These are phyloP conservation scores for Pseudogymnoascus sp. DNA, from an alignment of 2,329 filamentous ascomycete species.

Conservation along the genomic window DNA sequence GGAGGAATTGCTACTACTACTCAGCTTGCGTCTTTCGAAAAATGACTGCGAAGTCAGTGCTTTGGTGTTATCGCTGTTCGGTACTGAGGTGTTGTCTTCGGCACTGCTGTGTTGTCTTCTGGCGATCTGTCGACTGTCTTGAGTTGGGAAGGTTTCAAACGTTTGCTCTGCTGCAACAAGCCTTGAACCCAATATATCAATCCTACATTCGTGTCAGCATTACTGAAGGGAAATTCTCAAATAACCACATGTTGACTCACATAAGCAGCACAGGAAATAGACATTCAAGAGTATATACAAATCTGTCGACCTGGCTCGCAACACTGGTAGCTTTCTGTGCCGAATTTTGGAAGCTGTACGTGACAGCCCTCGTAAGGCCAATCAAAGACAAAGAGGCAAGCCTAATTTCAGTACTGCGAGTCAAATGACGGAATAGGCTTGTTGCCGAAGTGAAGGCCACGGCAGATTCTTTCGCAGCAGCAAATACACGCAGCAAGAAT, in stretches of 20 bases:
- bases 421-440: constrained; percentile 35
- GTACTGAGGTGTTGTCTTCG: background rate
- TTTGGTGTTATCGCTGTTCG: background rate
- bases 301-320: constrained; percentile 36
- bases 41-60: background rate
- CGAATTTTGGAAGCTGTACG: constrained; percentile 35
- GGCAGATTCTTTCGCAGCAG: constrained; percentile 28
- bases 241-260: constrained; percentile 24
- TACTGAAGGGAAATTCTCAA: background rate
- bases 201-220: background rate
- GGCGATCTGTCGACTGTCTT: background rate
- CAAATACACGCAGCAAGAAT: constrained; percentile 36
- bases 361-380: constrained; percentile 35
- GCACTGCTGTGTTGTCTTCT: background rate
- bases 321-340: constrained; percentile 33
- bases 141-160: background rate
- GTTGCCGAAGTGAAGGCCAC: constrained; percentile 27
- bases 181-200: background rate
- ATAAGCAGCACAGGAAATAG: constrained; percentile 37
- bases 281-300: constrained; percentile 38
- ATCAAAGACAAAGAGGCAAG: constrained; percentile 34
- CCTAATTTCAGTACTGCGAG: constrained; percentile 36
- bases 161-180: background rate
- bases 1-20: background rate
- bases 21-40: background rate